Percentiles rank a stretch among this genome's conserved stretches.
Evolutionary conservation across 257 asterid genomes (phyloP).

Genomic region (Ehretia macrophylla): DNA sequence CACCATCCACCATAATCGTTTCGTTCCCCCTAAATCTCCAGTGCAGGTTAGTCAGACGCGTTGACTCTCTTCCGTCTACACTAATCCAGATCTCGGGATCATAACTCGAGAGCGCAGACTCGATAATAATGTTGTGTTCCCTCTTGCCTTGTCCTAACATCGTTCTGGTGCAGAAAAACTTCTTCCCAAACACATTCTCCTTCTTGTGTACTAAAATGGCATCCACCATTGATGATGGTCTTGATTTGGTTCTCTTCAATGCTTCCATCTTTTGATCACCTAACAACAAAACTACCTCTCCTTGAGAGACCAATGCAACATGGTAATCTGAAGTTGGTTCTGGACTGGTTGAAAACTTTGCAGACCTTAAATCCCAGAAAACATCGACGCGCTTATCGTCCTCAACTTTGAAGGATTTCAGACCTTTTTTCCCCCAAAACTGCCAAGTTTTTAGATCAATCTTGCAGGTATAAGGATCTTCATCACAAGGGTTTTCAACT

Average conservation of each 20-base stretch:
- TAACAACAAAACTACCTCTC: conserved; percentile 50
- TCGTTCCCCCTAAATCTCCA: conserved; percentile 95
- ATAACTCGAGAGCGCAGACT: conserved; percentile 35
- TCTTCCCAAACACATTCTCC: conserved; percentile 66
- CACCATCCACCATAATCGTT: conserved; percentile 50
- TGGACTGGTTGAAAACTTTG: conserved; percentile 50
- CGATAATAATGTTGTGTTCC: conserved; percentile 65
- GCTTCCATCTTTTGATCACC: conserved; percentile 80
- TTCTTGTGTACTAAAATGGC: conserved; percentile 60
- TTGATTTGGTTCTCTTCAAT: conserved; percentile 44
- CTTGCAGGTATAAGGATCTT: conserved; percentile 62
- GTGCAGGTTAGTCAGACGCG: conserved; percentile 60
- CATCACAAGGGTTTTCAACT: conserved; percentile 41
- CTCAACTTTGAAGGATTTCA: conserved; percentile 54
- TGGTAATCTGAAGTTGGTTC: conserved; percentile 69
- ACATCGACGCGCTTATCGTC: conserved; percentile 52
- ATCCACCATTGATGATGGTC: conserved; percentile 35
- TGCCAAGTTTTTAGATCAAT: conserved; percentile 90
- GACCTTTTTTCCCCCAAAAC: conserved; percentile 85
- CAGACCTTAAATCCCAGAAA: conserved; percentile 73
- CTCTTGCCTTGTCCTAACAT: conserved; percentile 52
- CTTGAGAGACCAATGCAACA: conserved; percentile 59
- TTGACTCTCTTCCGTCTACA: conserved; percentile 60
- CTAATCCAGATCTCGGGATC: conserved; percentile 89
- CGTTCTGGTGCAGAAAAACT: conserved; percentile 65